Percentiles rank a stretch among this genome's conserved stretches.
Conservation (phyloP, 176 grass and related monocot genomes). For the Carex littledalei region DNA sequence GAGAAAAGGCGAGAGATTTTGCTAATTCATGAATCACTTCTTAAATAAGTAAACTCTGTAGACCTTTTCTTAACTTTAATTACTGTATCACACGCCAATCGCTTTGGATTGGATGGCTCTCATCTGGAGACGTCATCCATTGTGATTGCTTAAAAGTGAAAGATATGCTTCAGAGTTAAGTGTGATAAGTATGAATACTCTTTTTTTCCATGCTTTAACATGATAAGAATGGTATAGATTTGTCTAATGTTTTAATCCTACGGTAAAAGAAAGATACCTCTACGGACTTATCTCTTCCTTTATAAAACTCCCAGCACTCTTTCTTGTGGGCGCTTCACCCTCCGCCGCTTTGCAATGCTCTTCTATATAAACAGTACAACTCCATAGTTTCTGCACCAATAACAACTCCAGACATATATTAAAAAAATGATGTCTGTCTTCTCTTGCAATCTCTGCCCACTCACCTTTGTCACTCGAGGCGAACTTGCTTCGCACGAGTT, state of each 20-base stretch:
- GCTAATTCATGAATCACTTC: neutral
- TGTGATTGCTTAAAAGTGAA: neutral
- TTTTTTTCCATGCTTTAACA: neutral
- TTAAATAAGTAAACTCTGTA: slow-evolving; percentile 2
- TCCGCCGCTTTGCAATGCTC: neutral
- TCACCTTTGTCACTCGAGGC: neutral
- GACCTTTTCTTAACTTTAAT: neutral
- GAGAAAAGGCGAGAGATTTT: neutral
- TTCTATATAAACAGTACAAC: slow-evolving; percentile 1
- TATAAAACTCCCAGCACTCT: neutral
- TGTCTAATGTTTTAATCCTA: neutral
- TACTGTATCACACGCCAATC: neutral
- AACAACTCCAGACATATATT: neutral
- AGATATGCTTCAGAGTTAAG: neutral
- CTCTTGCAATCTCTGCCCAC: neutral
- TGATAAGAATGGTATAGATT: slow-evolving; percentile 14
- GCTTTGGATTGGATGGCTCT: neutral
- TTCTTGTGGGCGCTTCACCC: neutral
- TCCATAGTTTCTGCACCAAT: neutral
- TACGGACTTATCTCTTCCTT: neutral
- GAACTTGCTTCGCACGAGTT: slow-evolving; percentile 6
- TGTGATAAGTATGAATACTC: neutral
- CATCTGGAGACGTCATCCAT: neutral
- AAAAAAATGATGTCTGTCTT: neutral
- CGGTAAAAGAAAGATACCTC: neutral